phyloP scores from a whole-genome alignment of 306 rosid species.

The Prunus davidiana region DNA sequence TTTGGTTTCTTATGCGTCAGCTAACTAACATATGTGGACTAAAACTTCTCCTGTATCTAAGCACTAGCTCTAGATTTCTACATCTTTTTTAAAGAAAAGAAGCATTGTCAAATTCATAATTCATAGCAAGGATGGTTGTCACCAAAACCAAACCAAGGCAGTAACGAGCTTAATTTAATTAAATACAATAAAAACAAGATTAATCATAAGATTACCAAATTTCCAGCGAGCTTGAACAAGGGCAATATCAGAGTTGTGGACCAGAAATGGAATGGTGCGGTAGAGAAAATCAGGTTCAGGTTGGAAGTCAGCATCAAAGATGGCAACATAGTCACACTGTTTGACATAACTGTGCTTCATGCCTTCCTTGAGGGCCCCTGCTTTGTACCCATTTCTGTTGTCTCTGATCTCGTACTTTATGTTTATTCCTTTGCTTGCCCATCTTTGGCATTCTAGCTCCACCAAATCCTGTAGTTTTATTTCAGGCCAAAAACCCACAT shows the following conservation, averaged over 20 bases:
- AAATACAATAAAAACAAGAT: background rate
- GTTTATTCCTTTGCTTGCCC: conserved; percentile 83
- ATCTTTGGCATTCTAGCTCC: conserved; percentile 67
- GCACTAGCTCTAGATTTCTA: too few species aligned
- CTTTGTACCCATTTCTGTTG: conserved; percentile 87
- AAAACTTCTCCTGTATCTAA: background rate
- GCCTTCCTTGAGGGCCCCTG: conserved; percentile 87
- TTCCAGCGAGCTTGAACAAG: conserved; percentile 94
- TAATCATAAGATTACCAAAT: conserved; percentile 43
- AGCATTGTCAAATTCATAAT: background rate
- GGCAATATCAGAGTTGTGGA: conserved; percentile 59
- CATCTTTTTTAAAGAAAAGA: too few species aligned
- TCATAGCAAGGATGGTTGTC: background rate
- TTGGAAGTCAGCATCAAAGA: conserved; percentile 93
- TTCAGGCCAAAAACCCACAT: conserved; percentile 11
- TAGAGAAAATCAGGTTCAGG: conserved; percentile 79
- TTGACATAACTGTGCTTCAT: conserved; percentile 86
- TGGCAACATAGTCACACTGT: conserved; percentile 77
- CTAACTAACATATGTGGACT: background rate
- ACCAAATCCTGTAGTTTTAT: conserved; percentile 54
- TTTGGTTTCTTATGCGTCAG: background rate
- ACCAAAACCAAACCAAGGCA: background rate
- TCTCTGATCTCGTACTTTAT: conserved; percentile 82
- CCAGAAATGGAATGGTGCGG: conserved; percentile 70
- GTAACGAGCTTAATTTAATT: background rate